phyloP scores from a whole-genome alignment of 1,139 yeast species.

The Yamadazyma sp. region DNA sequence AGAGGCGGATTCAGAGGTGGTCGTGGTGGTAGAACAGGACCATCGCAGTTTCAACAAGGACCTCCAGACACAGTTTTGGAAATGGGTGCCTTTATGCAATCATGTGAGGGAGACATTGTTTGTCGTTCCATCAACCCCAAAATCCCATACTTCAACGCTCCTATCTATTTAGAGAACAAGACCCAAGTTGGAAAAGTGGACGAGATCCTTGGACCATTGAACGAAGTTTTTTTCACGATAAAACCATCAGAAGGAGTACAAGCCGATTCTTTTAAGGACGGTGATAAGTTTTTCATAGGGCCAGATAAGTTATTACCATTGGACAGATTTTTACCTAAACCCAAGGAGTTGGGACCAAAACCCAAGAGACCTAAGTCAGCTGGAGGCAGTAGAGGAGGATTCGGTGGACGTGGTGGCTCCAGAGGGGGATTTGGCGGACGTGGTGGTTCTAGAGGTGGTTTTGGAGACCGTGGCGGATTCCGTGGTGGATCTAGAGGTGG shows the following conservation, averaged over 20 bases:
- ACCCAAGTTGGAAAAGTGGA: slow-evolving; percentile 97
- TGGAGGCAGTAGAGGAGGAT: slow-evolving; percentile 32
- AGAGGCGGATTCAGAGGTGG: slow-evolving; percentile 75
- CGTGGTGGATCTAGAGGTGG: slow-evolving; percentile 31
- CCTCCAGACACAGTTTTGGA: slow-evolving; percentile 95
- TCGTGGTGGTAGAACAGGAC: slow-evolving; percentile 59
- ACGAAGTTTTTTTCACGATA: slow-evolving; percentile 94
- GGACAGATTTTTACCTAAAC: slow-evolving; percentile 94
- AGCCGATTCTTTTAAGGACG: slow-evolving; percentile 88
- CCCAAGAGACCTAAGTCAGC: slow-evolving; percentile 69
- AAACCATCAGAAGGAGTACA: slow-evolving; percentile 96
- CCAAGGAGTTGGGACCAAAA: slow-evolving; percentile 74
- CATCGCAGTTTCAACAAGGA: slow-evolving; percentile 62
- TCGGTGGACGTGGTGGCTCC: slow-evolving; percentile 37
- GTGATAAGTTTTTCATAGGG: slow-evolving; percentile 94
- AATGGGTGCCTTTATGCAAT: slow-evolving; percentile 89
- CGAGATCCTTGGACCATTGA: slow-evolving; percentile 95
- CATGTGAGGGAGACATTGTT: slow-evolving; percentile 96
- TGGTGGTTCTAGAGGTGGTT: slow-evolving; percentile 47
- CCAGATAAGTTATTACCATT: slow-evolving; percentile 93
- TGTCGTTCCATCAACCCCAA: slow-evolving; percentile 93
- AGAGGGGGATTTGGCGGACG: slow-evolving; percentile 47
- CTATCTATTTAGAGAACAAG: slow-evolving; percentile 92
- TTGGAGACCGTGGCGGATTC: slow-evolving; percentile 29
- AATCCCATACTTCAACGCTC: slow-evolving; percentile 98